Percentiles rank a stretch among this genome's conserved stretches.
phyloP scores from a whole-genome alignment of 129 eudicot genomes.

The Heracleum sosnowskyi region DNA sequence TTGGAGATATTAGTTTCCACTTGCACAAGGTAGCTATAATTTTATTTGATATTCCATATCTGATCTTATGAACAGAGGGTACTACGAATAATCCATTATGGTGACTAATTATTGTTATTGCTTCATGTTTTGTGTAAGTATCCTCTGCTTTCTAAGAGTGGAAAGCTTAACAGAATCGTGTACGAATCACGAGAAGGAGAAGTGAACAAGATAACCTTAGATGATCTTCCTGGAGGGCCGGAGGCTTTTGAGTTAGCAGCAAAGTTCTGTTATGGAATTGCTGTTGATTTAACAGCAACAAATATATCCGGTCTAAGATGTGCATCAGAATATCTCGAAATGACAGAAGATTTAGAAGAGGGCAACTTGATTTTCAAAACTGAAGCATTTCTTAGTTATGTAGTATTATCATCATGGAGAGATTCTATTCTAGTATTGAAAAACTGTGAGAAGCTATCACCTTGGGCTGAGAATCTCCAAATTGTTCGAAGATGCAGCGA shows the following conservation, averaged over 20 bases:
- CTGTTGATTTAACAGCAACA: slow-evolving; percentile 63
- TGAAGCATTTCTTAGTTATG: slow-evolving; percentile 86
- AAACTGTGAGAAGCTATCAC: slow-evolving; percentile 72
- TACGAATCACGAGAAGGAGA: slow-evolving; percentile 54
- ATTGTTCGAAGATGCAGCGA: slow-evolving; percentile 85
- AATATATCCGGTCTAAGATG: slow-evolving; percentile 72
- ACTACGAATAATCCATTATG: not conserved
- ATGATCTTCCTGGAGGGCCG: slow-evolving; percentile 78
- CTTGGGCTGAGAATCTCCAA: slow-evolving; percentile 94
- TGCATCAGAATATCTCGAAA: slow-evolving; percentile 85
- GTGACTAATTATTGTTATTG: slow-evolving; percentile 1
- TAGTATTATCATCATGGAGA: slow-evolving; percentile 76
- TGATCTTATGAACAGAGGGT: not conserved
- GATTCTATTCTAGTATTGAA: slow-evolving; percentile 73
- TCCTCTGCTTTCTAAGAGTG: slow-evolving; percentile 80
- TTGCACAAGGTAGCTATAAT: slow-evolving; percentile 64
- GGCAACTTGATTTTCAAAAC: slow-evolving; percentile 84
- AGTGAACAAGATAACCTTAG: slow-evolving; percentile 40
- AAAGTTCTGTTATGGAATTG: slow-evolving; percentile 80
- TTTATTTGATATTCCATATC: not conserved
- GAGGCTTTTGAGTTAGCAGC: slow-evolving; percentile 88
- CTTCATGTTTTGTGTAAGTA: slow-evolving; percentile 22
- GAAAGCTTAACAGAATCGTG: slow-evolving; percentile 65
- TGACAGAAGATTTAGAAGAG: slow-evolving; percentile 97
- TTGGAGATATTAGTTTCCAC: slow-evolving; percentile 79